phyloP scores from a whole-genome alignment of 805 yeast species.

The Ogataea chonburiensis region DNA sequence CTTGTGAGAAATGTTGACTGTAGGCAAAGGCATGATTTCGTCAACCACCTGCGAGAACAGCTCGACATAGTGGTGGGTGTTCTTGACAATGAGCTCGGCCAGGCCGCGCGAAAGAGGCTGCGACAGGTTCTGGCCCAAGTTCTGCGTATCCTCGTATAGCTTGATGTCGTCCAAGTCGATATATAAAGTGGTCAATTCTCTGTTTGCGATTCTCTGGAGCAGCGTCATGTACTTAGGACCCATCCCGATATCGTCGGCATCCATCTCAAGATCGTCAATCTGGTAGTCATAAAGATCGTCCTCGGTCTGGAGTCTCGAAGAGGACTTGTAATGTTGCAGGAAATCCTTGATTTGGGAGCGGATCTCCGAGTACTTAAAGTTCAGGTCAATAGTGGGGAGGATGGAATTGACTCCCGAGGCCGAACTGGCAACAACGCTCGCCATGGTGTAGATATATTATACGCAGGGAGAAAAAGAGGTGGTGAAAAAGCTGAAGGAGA shows the following conservation, averaged over 20 bases:
- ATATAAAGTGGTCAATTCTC: constrained; percentile 65
- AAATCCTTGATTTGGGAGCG: constrained; percentile 60
- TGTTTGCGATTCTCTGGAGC: constrained; percentile 79
- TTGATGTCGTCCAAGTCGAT: constrained; percentile 85
- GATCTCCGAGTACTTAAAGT: constrained; percentile 63
- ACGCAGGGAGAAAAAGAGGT: constrained; percentile 1
- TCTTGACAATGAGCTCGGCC: constrained; percentile 60
- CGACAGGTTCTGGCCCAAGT: constrained; percentile 17
- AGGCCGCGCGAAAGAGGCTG: constrained; percentile 32
- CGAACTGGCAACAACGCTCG: constrained; percentile 23
- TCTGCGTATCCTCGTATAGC: constrained; percentile 55
- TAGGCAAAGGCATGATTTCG: constrained; percentile 82
- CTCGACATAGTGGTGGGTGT: constrained; percentile 78
- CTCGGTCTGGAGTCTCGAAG: constrained; percentile 25
- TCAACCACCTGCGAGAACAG: constrained; percentile 75
- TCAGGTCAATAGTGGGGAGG: constrained; percentile 29
- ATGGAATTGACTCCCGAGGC: constrained; percentile 23
- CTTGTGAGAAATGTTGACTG: constrained; percentile 69
- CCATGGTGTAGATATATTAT: constrained; percentile 17
- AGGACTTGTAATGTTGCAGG: constrained; percentile 60
- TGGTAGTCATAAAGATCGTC: constrained; percentile 38
- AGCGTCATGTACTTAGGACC: constrained; percentile 75
- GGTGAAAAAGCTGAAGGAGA: constrained; percentile 11
- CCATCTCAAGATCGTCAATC: constrained; percentile 31
- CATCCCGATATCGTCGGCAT: constrained; percentile 28